Evolutionary conservation across 2,329 filamentous ascomycete genomes (phyloP), one percentile per base, ranked within the genome.

Genomic region (Pseudocercospora fuligena): DNA sequence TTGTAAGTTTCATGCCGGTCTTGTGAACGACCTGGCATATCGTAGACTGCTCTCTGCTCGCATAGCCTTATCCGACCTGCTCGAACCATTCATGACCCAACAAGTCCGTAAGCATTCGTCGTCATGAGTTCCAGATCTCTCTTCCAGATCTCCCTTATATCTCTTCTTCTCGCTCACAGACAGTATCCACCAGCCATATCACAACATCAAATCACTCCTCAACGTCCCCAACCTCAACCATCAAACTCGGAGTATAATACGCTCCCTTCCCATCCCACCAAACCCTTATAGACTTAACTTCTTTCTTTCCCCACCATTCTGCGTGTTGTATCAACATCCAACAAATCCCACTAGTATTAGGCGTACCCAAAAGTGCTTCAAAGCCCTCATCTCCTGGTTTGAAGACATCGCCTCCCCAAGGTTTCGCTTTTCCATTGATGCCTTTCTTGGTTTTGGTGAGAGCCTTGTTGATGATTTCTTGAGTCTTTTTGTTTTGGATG

Each of bases 321-420:
- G n/a, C n/a, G n/a, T n/a, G n/a, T n/a, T n/a, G 67, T 8, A 64
- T 63, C 63, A 70, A 59, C n/a, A 70, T 57, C 66, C 66, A 70
- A 36, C 29, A 49, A 16, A 69, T 40, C 7, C 69, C 69, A 9
- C 33, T 64, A 19, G 57, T 29, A 33, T 67, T 70, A 33, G 66
- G 69, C 12, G 46, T 69, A 12, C 27, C 62, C 3, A 69, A 12
- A 7, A 70, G 57, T 7, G 63, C 65, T 40, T 53, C 60, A 33
- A 67, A 70, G 2, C 58, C 65, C 16, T 59, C 33, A 23, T 43
- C 25, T n/a, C 54, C 62, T 9, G 53, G 21, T 27, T 16, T 51
- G 6, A 68, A 31, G 0, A 63, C 25, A 23, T 58, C 56, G 1
- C 66, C 63, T 1, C 60, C 66, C 68, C 68, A 70, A 21, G 43